These are phyloP conservation scores for Aegle marmelos DNA, from an alignment of 345 rosid species.

Conservation along the genomic window DNA sequence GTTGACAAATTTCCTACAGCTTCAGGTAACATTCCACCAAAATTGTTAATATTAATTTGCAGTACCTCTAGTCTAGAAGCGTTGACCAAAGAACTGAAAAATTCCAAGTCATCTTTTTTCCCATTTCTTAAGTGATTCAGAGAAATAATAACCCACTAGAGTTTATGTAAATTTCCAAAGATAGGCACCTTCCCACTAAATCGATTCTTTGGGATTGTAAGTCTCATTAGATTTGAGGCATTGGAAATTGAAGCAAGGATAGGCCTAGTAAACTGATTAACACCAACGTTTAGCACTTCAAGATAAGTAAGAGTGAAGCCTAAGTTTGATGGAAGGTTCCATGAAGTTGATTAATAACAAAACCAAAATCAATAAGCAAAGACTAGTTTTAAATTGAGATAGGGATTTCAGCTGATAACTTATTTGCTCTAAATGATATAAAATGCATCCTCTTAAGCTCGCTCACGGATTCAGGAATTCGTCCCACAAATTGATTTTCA, in stretches of 20 bases:
- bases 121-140: background rate
- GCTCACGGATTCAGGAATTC: background rate
- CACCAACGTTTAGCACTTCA: background rate
- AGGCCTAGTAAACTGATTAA: conserved; percentile 6
- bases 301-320: conserved; percentile 17
- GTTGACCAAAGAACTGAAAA: background rate
- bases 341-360: background rate
- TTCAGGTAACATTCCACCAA: background rate
- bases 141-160: background rate
- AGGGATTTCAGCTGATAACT: conserved; percentile 2
- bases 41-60: fast-evolving
- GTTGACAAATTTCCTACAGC: conserved; percentile 6
- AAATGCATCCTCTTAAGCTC: background rate
- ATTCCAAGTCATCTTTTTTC: background rate
- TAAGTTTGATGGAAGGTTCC: background rate
- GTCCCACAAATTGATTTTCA: background rate
- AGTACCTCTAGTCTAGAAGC: background rate
- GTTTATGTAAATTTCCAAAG: background rate
- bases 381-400: background rate
- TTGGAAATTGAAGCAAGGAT: conserved; percentile 5
- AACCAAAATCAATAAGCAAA: background rate
- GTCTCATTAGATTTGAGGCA: background rate
- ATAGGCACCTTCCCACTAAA: conserved; percentile 9
- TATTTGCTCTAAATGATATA: background rate
- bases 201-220: fast-evolving